These are phyloP conservation scores for Scedosporium boydii DNA, from an alignment of 2,329 filamentous ascomycete genomes.

Conservation along the genomic window DNA sequence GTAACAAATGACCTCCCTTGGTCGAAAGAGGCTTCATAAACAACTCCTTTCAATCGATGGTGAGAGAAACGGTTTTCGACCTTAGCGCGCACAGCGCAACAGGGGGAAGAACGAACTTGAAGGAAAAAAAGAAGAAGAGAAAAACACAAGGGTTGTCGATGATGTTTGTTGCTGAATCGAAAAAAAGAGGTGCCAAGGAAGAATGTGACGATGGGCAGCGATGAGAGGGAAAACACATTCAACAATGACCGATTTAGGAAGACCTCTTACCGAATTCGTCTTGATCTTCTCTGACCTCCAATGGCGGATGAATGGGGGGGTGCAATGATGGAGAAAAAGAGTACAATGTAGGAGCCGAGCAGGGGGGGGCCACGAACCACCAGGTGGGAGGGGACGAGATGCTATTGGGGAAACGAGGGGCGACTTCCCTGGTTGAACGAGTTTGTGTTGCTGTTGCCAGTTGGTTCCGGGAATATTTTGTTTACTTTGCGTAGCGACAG, in stretches of 20 bases:
- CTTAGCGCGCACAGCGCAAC: not conserved
- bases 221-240: not conserved
- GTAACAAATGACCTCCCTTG: not conserved
- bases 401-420: not conserved
- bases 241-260: not conserved
- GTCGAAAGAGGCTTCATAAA: not conserved
- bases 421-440: not conserved
- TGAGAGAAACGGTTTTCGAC: not conserved
- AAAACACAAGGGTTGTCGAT: not conserved
- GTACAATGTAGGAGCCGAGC: not conserved
- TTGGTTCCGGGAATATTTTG: not conserved
- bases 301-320: not conserved
- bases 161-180: not conserved
- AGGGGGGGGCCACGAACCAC: not conserved
- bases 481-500: not conserved
- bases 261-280: not conserved
- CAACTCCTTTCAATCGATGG: not conserved
- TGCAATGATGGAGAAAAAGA: not conserved
- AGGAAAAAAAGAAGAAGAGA: not conserved
- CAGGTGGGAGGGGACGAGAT: not conserved
- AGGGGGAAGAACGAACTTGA: not conserved
- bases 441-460: not conserved
- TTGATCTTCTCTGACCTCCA: not conserved
- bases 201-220: not conserved
- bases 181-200: not conserved